phyloP scores from a whole-genome alignment of 805 yeast species.

The Hanseniaspora taiwanica region DNA sequence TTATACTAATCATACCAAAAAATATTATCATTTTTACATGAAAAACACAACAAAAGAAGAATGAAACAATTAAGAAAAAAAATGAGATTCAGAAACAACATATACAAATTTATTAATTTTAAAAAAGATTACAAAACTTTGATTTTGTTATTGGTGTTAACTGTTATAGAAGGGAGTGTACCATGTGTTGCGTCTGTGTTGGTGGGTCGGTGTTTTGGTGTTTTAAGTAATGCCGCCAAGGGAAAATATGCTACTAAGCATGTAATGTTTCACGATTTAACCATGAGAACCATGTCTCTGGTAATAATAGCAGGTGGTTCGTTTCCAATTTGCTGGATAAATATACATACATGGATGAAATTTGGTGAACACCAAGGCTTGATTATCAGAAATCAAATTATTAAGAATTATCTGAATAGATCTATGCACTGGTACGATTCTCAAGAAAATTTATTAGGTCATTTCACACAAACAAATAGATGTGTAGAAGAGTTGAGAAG shows the following conservation, averaged over 20 bases:
- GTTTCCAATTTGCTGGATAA: constrained; percentile 35
- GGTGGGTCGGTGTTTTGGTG: constrained; percentile 49
- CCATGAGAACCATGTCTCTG: constrained; percentile 28
- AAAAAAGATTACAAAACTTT: constrained; percentile 16
- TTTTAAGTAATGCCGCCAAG: constrained; percentile 23
- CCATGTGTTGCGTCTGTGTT: constrained; percentile 52
- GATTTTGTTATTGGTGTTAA: constrained; percentile 23
- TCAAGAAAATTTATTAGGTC: constrained; percentile 44
- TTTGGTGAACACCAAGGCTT: constrained; percentile 61
- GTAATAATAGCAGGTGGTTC: constrained; percentile 35
- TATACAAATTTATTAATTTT: constrained; percentile 14
- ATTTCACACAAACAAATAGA: constrained; percentile 50
- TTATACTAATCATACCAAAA: not conserved
- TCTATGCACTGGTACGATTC: constrained; percentile 53
- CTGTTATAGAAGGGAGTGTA: constrained; percentile 39
- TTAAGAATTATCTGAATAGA: constrained; percentile 28
- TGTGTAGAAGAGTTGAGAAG: constrained; percentile 61
- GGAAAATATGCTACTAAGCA: constrained; percentile 21
- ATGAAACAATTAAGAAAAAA: not conserved
- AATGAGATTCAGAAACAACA: constrained; percentile 3
- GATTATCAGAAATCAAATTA: constrained; percentile 37
- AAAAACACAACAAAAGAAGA: not conserved
- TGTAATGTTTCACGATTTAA: constrained; percentile 27
- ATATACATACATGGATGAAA: constrained; percentile 47
- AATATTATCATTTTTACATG: not conserved